Evolutionary conservation across 192 early-diverging fungal genomes (phyloP), one percentile per base, ranked within the genome.

Genomic region (Pilaira anomala): DNA sequence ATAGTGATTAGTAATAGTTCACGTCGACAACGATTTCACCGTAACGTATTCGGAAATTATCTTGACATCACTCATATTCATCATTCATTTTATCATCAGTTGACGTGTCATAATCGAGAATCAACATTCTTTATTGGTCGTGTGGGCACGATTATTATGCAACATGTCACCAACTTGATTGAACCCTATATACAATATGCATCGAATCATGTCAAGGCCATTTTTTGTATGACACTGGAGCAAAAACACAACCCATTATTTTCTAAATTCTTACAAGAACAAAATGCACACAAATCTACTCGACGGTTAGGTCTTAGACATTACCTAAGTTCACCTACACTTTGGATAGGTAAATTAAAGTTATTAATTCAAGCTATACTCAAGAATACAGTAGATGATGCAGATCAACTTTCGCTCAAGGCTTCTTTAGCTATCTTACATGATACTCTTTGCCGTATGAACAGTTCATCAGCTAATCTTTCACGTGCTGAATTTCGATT

Each of bases 1-100:
- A 11, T 36, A 1, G 40, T 58, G 12, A 58, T 58, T 14, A 14
- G 14, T 12, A 24, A 58, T 6, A 12, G 5, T 24, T 42, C 40
- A 18, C 51, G 63, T n/a, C 36, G 53, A 11, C 16, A 56, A 21
- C 29, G 33, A 46, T 65, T 65, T 48, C 39, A 56, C 26, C 30
- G 56, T 13, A 42, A 30, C 9, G 7, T 62, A 8, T 69, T 69
- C 48, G 51, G 60, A 16, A 69, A 69, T 41, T 53, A 69, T 61
- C 29, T 36, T 2, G 26, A 45, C 7, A 62, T 69, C 36, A 40
- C 41, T 8, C 21, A 44, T 24, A 24, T 63, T 12, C 67, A 69
- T 36, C 51, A 42, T 16, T 42, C 25, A 5, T 48, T 69, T 24
- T 54, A 51, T n/a, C 30, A 4, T 30, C 48, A 62, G 14, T 24